Percentiles rank a stretch among this genome's conserved stretches.
phyloP scores from a whole-genome alignment of 495 filamentous ascomycete species.

The Penicillium paxilli region DNA sequence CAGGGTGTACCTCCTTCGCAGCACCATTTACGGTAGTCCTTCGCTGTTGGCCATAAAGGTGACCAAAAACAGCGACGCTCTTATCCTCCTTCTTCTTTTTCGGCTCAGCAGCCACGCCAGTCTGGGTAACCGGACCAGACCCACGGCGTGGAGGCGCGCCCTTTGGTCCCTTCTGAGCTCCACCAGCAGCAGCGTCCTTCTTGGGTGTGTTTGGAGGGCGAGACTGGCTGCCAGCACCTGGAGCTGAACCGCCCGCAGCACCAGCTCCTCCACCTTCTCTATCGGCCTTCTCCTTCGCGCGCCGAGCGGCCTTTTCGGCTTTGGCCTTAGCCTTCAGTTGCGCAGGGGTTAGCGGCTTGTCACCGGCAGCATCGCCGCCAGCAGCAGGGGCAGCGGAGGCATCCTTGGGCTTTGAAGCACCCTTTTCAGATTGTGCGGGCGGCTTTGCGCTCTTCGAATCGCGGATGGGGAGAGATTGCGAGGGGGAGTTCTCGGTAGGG shows the following conservation, averaged over 20 bases:
- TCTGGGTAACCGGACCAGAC: slow-evolving; percentile 43
- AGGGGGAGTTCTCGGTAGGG: slow-evolving; percentile 19
- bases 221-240: slow-evolving; percentile 18
- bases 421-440: slow-evolving; percentile 33
- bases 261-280: slow-evolving; percentile 33
- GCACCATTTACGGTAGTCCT: slow-evolving; percentile 72
- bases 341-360: slow-evolving; percentile 58
- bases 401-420: slow-evolving; percentile 28
- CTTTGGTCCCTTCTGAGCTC: slow-evolving; percentile 40
- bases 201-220: slow-evolving; percentile 41
- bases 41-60: slow-evolving; percentile 74
- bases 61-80: slow-evolving; percentile 76
- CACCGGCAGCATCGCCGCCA: slow-evolving; percentile 13
- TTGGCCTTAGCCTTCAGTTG: slow-evolving; percentile 78
- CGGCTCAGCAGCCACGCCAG: slow-evolving; percentile 25
- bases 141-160: slow-evolving; percentile 32
- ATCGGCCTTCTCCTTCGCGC: slow-evolving; percentile 61
- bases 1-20: slow-evolving; percentile 86
- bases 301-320: slow-evolving; percentile 73
- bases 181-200: slow-evolving; percentile 38
- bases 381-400: slow-evolving; percentile 15
- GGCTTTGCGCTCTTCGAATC: slow-evolving; percentile 28
- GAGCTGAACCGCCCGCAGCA: slow-evolving; percentile 21
- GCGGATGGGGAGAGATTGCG: slow-evolving; percentile 26
- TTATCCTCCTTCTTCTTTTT: slow-evolving; percentile 64